These are phyloP conservation scores for Linnemannia zychae DNA, from an alignment of 192 early-diverging fungal species.

Conservation along the genomic window DNA sequence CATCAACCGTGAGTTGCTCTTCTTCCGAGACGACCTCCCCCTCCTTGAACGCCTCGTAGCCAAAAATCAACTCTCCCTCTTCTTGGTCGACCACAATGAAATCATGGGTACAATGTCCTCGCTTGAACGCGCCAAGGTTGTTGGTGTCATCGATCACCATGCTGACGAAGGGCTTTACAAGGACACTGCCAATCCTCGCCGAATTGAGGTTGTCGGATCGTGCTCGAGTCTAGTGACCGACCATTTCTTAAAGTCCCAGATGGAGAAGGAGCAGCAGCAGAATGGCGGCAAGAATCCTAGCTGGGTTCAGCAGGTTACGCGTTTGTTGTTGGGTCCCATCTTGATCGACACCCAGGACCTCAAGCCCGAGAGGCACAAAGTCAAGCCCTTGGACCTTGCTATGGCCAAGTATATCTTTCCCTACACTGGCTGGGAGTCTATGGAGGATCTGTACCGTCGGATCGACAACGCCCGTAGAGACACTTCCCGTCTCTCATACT, in stretches of 20 bases:
- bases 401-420: slow-evolving; percentile 58
- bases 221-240: slow-evolving; percentile 67
- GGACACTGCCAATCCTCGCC: slow-evolving; percentile 54
- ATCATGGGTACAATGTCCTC: slow-evolving; percentile 54
- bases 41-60: neutral
- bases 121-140: slow-evolving; percentile 46
- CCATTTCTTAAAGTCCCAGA: slow-evolving; percentile 41
- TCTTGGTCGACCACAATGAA: slow-evolving; percentile 81
- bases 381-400: slow-evolving; percentile 60
- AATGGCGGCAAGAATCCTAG: neutral
- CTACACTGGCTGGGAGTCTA: slow-evolving; percentile 37
- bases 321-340: slow-evolving; percentile 70
- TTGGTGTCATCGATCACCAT: slow-evolving; percentile 81
- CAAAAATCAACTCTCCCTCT: slow-evolving; percentile 45
- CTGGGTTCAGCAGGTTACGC: slow-evolving; percentile 55
- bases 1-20: slow-evolving; percentile 50
- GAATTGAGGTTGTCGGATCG: slow-evolving; percentile 74
- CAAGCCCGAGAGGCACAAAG: slow-evolving; percentile 56
- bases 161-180: slow-evolving; percentile 68
- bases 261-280: slow-evolving; percentile 10
- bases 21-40: slow-evolving; percentile 64
- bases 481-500: slow-evolving; percentile 58
- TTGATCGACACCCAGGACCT: slow-evolving; percentile 78
- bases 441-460: slow-evolving; percentile 43
- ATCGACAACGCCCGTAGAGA: slow-evolving; percentile 71